These are phyloP conservation scores for Flaveria trinervia DNA, from an alignment of 129 eudicot genomes.

Conservation along the genomic window DNA sequence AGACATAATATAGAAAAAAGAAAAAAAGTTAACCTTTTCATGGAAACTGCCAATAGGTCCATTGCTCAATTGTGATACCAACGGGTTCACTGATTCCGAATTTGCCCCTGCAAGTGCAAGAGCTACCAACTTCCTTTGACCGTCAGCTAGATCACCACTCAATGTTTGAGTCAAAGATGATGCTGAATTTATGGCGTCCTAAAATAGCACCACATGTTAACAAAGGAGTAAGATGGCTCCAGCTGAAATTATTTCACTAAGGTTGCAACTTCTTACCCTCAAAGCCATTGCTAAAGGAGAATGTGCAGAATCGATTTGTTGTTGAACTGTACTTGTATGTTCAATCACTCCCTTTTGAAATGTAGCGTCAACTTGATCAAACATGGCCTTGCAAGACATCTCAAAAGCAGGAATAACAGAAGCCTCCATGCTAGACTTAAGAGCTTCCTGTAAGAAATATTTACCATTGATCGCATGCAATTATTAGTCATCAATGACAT, in stretches of 20 bases:
- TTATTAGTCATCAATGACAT: neutral
- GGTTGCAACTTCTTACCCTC: conserved; percentile 52
- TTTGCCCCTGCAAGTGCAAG: conserved; percentile 84
- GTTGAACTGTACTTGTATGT: conserved; percentile 70
- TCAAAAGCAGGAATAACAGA: conserved; percentile 95
- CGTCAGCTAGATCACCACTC: conserved; percentile 83
- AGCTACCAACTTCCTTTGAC: conserved; percentile 83
- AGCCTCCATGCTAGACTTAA: conserved; percentile 75
- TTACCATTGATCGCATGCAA: neutral
- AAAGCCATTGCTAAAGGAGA: conserved; percentile 76
- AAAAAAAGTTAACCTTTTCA: conserved; percentile 61
- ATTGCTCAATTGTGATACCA: conserved; percentile 71
- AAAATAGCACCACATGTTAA: conserved; percentile 1
- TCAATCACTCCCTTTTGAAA: conserved; percentile 92
- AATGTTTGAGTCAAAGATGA: conserved; percentile 77
- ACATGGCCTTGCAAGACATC: conserved; percentile 92
- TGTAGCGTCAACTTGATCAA: conserved; percentile 89
- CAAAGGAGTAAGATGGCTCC: neutral
- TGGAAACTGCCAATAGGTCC: conserved; percentile 81
- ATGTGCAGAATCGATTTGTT: conserved; percentile 72
- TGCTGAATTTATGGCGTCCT: conserved; percentile 94
- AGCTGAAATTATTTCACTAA: neutral
- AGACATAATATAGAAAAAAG: neutral
- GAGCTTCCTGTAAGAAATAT: conserved; percentile 63
- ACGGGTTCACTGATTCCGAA: conserved; percentile 54